Evolutionary conservation across 257 asterid genomes (phyloP).

Genomic region (Misopates orontium): DNA sequence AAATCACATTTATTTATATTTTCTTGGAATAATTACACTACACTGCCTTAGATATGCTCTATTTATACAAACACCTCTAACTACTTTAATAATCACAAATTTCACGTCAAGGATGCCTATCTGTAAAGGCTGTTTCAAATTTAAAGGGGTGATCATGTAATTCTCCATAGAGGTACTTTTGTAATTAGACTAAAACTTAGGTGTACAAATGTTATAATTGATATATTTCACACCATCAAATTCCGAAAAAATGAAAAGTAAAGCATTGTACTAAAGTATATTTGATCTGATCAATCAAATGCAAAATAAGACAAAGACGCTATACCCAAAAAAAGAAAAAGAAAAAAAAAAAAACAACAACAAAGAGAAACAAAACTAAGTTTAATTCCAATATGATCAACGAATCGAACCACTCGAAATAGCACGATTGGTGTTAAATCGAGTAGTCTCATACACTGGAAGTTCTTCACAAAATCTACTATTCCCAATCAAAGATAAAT

Average conservation of each 20-base stretch:
- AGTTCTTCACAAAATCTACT: constrained; percentile 67
- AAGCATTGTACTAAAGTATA: constrained; percentile 24
- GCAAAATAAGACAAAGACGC: too few species aligned
- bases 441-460: constrained; percentile 84
- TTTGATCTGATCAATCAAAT: constrained; percentile 27
- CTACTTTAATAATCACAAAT: too few species aligned
- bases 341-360: constrained; percentile 20
- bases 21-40: background rate
- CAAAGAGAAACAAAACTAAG: background rate
- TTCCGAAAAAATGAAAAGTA: constrained; percentile 30
- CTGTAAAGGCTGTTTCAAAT: background rate
- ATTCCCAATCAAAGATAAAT: constrained; percentile 45
- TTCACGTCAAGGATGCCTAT: too few species aligned
- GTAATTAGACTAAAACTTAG: background rate
- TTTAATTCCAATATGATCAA: constrained; percentile 20
- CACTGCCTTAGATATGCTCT: too few species aligned
- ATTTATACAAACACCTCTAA: too few species aligned
- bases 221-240: constrained; percentile 31
- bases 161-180: too few species aligned
- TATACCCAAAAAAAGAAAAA: too few species aligned
- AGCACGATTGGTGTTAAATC: constrained; percentile 46
- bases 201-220: constrained; percentile 9
- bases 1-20: constrained; percentile 4
- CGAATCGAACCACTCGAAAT: constrained; percentile 57
- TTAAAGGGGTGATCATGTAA: background rate